Conservation (phyloP, 2,329 filamentous ascomycete species). For the Trichoderma gracile region DNA sequence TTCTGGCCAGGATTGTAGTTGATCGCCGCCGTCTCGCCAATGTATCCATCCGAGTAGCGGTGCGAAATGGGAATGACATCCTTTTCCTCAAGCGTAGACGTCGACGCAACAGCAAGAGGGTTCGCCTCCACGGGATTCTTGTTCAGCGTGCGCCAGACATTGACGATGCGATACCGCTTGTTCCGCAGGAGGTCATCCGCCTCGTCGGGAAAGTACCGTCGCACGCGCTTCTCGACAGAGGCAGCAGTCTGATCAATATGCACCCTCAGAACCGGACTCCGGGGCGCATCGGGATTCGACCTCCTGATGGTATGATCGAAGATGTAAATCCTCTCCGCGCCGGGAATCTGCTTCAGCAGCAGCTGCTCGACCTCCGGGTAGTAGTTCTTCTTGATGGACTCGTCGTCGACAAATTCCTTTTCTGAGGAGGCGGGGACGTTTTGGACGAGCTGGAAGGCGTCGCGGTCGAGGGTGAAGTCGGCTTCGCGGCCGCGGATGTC, state of each 20-base stretch:
- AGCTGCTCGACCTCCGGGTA: conserved; percentile 82
- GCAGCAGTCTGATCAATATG: conserved; percentile 81
- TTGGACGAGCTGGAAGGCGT: conserved; percentile 71
- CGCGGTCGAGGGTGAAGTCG: conserved; percentile 66
- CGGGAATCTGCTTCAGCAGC: conserved; percentile 66
- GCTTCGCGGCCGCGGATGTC: conserved; percentile 74
- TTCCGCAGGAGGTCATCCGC: conserved; percentile 64
- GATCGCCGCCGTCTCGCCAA: conserved; percentile 74
- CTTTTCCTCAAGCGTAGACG: conserved; percentile 57
- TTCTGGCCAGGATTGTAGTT: conserved; percentile 60
- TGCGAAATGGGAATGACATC: conserved; percentile 75
- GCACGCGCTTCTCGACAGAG: conserved; percentile 67
- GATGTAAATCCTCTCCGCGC: conserved; percentile 65
- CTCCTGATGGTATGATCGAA: conserved; percentile 92
- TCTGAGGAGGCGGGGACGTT: conserved; percentile 54
- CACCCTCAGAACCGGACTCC: conserved; percentile 68
- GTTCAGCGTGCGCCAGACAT: conserved; percentile 75
- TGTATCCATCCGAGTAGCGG: conserved; percentile 63
- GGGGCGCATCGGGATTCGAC: conserved; percentile 55
- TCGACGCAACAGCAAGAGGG: conserved; percentile 69
- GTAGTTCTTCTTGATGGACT: conserved; percentile 68
- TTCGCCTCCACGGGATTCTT: conserved; percentile 61
- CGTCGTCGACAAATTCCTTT: conserved; percentile 65
- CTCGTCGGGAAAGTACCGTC: conserved; percentile 67
- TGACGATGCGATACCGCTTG: conserved; percentile 75